These are phyloP conservation scores for Trichoderma atroviride DNA, from an alignment of 2,329 filamentous ascomycete genomes.

Conservation along the genomic window DNA sequence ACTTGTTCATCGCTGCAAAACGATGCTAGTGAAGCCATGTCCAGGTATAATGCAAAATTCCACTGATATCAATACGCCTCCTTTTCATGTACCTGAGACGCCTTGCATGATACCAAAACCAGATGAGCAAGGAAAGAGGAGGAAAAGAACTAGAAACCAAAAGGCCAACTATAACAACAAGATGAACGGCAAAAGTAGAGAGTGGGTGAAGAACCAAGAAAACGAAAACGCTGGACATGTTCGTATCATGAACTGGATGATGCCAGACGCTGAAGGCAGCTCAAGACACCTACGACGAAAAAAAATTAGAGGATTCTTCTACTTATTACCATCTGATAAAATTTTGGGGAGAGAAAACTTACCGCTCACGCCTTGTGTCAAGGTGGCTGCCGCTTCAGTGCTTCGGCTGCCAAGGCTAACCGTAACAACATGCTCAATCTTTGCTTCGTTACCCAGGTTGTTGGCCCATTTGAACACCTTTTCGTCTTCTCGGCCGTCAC, in stretches of 20 bases:
- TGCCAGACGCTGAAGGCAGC: conserved; percentile 48
- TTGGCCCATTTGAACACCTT: conserved; percentile 96
- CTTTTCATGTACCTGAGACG: conserved; percentile 23
- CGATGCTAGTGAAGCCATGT: background rate
- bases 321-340: background rate
- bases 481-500: conserved; percentile 91
- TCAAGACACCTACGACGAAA: conserved; percentile 43
- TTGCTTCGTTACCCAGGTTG: conserved; percentile 61
- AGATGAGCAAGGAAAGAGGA: background rate
- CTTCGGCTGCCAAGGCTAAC: conserved; percentile 86
- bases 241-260: conserved; percentile 32
- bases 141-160: background rate
- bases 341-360: conserved; percentile 41
- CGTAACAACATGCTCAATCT: conserved; percentile 72
- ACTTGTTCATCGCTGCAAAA: conserved; percentile 11
- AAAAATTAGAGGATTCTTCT: conserved; percentile 7
- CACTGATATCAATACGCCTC: conserved; percentile 17
- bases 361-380: conserved; percentile 93
- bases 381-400: conserved; percentile 81
- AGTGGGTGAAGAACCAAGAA: background rate
- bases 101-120: conserved; percentile 11
- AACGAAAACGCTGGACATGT: background rate
- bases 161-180: background rate
- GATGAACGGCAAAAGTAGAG: background rate
- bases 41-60: conserved; percentile 23